These are phyloP conservation scores for Fusarium devonianum DNA, from an alignment of 2,329 filamentous ascomycete genomes.

Conservation along the genomic window DNA sequence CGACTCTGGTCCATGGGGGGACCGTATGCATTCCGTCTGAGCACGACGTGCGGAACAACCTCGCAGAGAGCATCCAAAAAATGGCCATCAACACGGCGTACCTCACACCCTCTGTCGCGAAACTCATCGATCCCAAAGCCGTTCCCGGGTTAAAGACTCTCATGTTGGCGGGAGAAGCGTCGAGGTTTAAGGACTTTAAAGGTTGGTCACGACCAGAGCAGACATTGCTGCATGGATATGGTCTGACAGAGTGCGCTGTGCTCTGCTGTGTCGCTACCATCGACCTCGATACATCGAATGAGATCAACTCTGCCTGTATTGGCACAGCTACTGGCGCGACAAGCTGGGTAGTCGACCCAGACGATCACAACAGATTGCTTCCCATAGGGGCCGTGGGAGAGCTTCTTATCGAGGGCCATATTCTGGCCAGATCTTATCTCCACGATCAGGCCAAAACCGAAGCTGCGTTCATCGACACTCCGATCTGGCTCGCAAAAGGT, in stretches of 20 bases:
- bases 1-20: constrained; percentile 12
- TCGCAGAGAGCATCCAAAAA: background rate
- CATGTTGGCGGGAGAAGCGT: constrained; percentile 12
- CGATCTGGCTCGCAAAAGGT: background rate
- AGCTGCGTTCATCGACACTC: constrained; percentile 5
- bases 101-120: constrained; percentile 14
- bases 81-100: constrained; percentile 13
- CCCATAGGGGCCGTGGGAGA: constrained; percentile 6
- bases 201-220: constrained; percentile 11
- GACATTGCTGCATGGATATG: constrained; percentile 9
- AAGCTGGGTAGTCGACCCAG: constrained; percentile 19
- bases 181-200: constrained; percentile 4
- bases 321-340: constrained; percentile 2
- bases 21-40: constrained; percentile 14
- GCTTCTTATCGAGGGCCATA: constrained; percentile 15
- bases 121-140: constrained; percentile 3
- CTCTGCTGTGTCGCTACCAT: constrained; percentile 8
- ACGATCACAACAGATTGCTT: constrained; percentile 6
- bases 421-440: constrained; percentile 4
- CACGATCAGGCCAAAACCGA: constrained; percentile 4
- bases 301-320: constrained; percentile 8
- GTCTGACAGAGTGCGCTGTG: constrained; percentile 14
- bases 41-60: constrained; percentile 1
- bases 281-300: background rate
- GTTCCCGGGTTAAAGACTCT: constrained; percentile 7